Evolutionary conservation across 2,329 filamentous ascomycete genomes (phyloP).

Genomic region (Colletotrichum filicis): DNA sequence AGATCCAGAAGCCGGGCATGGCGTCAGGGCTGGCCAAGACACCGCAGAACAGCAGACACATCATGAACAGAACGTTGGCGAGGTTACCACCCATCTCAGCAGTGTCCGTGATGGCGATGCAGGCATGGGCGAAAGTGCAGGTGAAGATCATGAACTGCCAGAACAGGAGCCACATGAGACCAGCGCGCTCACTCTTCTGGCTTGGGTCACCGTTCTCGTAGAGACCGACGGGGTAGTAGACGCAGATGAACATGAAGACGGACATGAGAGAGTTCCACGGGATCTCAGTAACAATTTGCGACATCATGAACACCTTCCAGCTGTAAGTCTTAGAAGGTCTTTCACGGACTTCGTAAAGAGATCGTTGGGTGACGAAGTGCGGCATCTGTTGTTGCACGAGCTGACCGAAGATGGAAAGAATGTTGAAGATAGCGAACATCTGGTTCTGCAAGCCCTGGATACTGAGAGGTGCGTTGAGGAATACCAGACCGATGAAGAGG

Average conservation of each 20-base stretch:
- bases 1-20: slow-evolving; percentile 77
- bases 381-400: slow-evolving; percentile 72
- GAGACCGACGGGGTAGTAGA: slow-evolving; percentile 76
- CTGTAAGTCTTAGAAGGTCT: slow-evolving; percentile 72
- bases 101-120: slow-evolving; percentile 72
- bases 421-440: slow-evolving; percentile 74
- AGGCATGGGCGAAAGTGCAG: slow-evolving; percentile 73
- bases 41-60: slow-evolving; percentile 67
- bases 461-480: slow-evolving; percentile 66
- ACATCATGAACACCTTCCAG: slow-evolving; percentile 74
- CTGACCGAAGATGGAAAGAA: slow-evolving; percentile 72
- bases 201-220: slow-evolving; percentile 67
- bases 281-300: slow-evolving; percentile 74
- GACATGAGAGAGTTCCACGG: slow-evolving; percentile 73
- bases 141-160: slow-evolving; percentile 74
- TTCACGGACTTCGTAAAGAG: slow-evolving; percentile 75
- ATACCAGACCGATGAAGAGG: slow-evolving; percentile 74
- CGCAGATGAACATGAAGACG: slow-evolving; percentile 71
- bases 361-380: slow-evolving; percentile 72
- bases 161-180: slow-evolving; percentile 71
- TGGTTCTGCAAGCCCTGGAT: slow-evolving; percentile 73
- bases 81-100: slow-evolving; percentile 74
- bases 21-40: slow-evolving; percentile 67
- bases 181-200: slow-evolving; percentile 61
- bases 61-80: slow-evolving; percentile 66